These are phyloP conservation scores for Solanum raphanifolium DNA, from an alignment of 257 asterid genomes.

Conservation along the genomic window DNA sequence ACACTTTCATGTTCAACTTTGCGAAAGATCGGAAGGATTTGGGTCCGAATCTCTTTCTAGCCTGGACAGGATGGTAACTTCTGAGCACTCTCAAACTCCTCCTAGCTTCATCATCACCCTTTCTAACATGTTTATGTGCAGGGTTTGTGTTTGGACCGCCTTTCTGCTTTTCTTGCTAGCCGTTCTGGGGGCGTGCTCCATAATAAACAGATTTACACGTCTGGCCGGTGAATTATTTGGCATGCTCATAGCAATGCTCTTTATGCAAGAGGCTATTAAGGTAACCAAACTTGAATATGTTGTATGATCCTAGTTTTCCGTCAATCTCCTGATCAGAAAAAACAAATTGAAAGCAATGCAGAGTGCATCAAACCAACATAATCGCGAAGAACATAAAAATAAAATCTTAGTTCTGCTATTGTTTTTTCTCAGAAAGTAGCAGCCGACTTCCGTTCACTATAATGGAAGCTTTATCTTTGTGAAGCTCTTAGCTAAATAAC, in stretches of 20 bases:
- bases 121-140: slow-evolving; percentile 13
- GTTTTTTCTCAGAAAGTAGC: not conserved
- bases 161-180: slow-evolving; percentile 89
- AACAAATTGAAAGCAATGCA: not conserved
- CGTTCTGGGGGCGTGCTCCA: slow-evolving; percentile 89
- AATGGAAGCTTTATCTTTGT: not conserved
- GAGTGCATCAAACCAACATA: not conserved
- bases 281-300: slow-evolving; percentile 33
- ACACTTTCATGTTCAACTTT: slow-evolving; percentile 89
- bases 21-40: slow-evolving; percentile 76
- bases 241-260: slow-evolving; percentile 91
- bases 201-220: slow-evolving; percentile 87
- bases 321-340: not conserved
- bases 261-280: slow-evolving; percentile 95
- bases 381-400: not conserved
- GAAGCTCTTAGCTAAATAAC: slow-evolving; percentile 5
- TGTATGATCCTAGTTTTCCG: not conserved
- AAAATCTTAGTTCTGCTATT: not conserved
- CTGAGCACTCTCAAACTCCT: slow-evolving; percentile 6
- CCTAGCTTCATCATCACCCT: slow-evolving; percentile 9
- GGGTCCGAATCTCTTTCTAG: slow-evolving; percentile 68
- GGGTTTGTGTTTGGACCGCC: slow-evolving; percentile 98
- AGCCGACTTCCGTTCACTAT: not conserved
- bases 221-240: slow-evolving; percentile 97
- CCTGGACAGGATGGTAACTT: slow-evolving; percentile 89